Conservation (phyloP, 768 basidiomycete genomes). For the Lyophyllum atratum region DNA sequence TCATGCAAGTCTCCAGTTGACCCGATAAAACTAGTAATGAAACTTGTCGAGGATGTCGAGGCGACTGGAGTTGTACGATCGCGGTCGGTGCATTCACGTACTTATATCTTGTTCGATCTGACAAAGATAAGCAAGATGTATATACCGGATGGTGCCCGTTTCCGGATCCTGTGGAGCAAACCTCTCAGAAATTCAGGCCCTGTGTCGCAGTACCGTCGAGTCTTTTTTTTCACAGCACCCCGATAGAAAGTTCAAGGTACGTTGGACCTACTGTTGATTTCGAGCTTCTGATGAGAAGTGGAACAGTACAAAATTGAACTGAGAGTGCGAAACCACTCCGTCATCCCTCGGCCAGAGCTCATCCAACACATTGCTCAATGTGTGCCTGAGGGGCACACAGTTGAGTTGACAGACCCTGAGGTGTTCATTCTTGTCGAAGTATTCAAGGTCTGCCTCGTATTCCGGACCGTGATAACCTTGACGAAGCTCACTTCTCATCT, state of each 20-base stretch:
- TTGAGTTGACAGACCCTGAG: slow-evolving; percentile 68
- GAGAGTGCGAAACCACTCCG: slow-evolving; percentile 75
- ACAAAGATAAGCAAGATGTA: slow-evolving; percentile 45
- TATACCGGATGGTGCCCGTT: slow-evolving; percentile 73
- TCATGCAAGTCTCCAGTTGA: slow-evolving; percentile 79
- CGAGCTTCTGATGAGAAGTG: not conserved
- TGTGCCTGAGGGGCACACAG: slow-evolving; percentile 66
- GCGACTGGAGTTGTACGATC: slow-evolving; percentile 66
- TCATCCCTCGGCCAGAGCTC: slow-evolving; percentile 55
- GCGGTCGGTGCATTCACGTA: slow-evolving; percentile 39
- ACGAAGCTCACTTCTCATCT: slow-evolving; percentile 4
- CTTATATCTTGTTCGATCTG: not conserved
- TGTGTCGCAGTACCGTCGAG: slow-evolving; percentile 58
- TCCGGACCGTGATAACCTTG: not conserved
- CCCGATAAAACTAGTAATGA: slow-evolving; percentile 68
- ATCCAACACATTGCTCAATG: slow-evolving; percentile 72
- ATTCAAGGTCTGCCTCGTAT: slow-evolving; percentile 62
- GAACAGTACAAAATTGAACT: slow-evolving; percentile 81
- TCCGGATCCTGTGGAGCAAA: slow-evolving; percentile 69
- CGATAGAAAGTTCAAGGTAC: slow-evolving; percentile 49
- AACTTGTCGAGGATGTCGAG: slow-evolving; percentile 63
- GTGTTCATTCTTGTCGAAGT: slow-evolving; percentile 79
- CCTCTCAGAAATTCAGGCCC: slow-evolving; percentile 62
- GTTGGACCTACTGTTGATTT: slow-evolving; percentile 8
- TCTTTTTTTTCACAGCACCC: slow-evolving; percentile 51